These are phyloP conservation scores for Linderniella brevidens DNA, from an alignment of 257 asterid species.

Conservation along the genomic window DNA sequence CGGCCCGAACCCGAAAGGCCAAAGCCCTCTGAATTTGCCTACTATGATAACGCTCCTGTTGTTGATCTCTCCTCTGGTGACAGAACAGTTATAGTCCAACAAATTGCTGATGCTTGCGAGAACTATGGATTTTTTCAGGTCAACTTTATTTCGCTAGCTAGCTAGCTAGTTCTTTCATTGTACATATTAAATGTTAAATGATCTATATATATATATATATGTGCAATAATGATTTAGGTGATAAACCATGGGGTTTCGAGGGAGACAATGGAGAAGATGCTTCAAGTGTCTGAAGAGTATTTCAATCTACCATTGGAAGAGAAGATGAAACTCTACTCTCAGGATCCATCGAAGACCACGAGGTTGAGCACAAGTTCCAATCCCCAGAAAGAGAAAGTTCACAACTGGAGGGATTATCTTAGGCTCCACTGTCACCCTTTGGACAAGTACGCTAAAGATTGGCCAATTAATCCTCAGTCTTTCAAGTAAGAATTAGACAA, in stretches of 20 bases:
- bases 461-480: constrained; percentile 73
- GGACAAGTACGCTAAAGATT: constrained; percentile 40
- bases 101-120: constrained; percentile 47
- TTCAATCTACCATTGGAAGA: constrained; percentile 54
- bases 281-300: constrained; percentile 33
- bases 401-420: constrained; percentile 92
- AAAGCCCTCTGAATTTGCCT: constrained; percentile 22
- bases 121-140: constrained; percentile 75
- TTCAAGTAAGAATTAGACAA: constrained; percentile 39
- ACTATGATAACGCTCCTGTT: constrained; percentile 45
- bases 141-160: neutral
- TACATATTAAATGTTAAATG: no score
- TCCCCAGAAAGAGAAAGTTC: constrained; percentile 45
- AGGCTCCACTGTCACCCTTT: constrained; percentile 83
- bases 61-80: constrained; percentile 38
- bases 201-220: no score
- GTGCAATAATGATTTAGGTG: constrained; percentile 50
- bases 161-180: neutral
- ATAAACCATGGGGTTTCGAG: constrained; percentile 52
- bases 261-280: constrained; percentile 37
- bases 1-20: constrained; percentile 74
- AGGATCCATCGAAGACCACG: constrained; percentile 54
- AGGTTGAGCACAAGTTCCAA: constrained; percentile 80
- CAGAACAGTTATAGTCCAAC: constrained; percentile 16
- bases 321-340: constrained; percentile 68